A percentile compares a stretch with the other conserved stretches of the same genome.
Conservation (phyloP, 345 rosid genomes). For the Abelmoschus esculentus region DNA sequence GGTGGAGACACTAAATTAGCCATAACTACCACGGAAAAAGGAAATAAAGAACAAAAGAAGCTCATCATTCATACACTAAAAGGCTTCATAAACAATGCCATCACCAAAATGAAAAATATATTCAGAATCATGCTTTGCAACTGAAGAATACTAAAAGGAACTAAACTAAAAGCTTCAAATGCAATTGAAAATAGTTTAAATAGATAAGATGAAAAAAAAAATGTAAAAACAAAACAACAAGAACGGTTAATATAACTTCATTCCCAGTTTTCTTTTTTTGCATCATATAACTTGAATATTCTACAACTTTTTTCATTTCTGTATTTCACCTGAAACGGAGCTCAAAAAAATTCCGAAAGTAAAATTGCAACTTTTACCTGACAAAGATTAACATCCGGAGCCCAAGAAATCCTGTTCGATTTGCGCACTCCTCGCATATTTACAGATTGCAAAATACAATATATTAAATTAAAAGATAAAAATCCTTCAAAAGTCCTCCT, state of each 20-base stretch:
- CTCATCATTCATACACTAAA: too few species aligned
- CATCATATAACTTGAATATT: background rate
- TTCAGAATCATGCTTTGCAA: background rate
- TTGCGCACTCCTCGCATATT: slow-evolving; percentile 72
- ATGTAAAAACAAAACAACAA: too few species aligned
- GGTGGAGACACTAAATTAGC: background rate
- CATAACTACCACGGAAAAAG: background rate
- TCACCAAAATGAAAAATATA: background rate
- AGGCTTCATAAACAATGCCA: too few species aligned
- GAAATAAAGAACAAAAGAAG: background rate
- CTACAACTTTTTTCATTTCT: background rate
- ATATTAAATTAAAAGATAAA: background rate
- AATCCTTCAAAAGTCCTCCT: slow-evolving; percentile 9
- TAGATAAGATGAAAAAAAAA: background rate
- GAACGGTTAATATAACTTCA: too few species aligned
- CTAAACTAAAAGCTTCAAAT: background rate
- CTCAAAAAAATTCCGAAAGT: background rate
- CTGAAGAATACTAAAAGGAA: background rate
- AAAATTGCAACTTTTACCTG: slow-evolving; percentile 57
- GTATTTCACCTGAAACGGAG: slow-evolving; percentile 2
- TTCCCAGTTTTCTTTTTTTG: background rate
- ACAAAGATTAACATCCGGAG: slow-evolving; percentile 87
- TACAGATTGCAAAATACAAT: slow-evolving; percentile 24
- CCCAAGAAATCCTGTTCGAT: slow-evolving; percentile 89
- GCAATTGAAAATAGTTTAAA: background rate